Evolutionary conservation across 202 grass and related monocot genomes (phyloP), one percentile per base, ranked within the genome.

Genomic region (Thinopyrum obtusiflorum): DNA sequence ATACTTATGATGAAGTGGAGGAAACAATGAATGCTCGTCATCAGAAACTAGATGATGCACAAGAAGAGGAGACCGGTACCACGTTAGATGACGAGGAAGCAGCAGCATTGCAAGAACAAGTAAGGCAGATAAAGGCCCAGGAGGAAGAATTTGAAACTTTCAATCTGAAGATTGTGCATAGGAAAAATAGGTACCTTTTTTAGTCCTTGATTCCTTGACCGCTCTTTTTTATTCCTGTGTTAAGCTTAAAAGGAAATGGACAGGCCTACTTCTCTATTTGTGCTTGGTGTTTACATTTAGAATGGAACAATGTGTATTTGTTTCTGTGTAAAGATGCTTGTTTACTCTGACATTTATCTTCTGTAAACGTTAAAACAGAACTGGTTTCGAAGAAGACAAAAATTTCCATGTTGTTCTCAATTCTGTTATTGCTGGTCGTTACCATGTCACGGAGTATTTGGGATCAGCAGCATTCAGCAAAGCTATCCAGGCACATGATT

Each of bases 301-400:
- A 76, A 32, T 69, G 66, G 70, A 68, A 57, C 28, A 63, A 7
- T 4, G 15, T 33, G 7, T 49, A 33, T 82, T 39, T 4, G 26
- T 65, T 88, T 86, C 9, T 49, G 6, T 86, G 31, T 25, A 78
- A 83, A 32, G 8, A 14, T 61, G 15, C 33, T 87, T 76, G 7
- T 87, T 78, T 84, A 33, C 75, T 86, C 83, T 94, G 71, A 88
- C 59, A 59, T 86, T 88, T 88, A 2, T 76, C 62, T 77, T 32
- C 17, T 88, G 62, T 53, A 28, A 72, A 74, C 28, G 76, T 89
- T 78, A 85, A 86, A 61, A 85, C 90, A 99, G 97, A 94, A 99
- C 97, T 76, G 97, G 97, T 47, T 99, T 99, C 86, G 97, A 99
- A 93, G 97, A 99, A 89, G 97, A 97, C 87, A 97, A 99, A 80